These are phyloP conservation scores for Serendipita vermifera DNA, from an alignment of 768 basidiomycete species.

Conservation along the genomic window DNA sequence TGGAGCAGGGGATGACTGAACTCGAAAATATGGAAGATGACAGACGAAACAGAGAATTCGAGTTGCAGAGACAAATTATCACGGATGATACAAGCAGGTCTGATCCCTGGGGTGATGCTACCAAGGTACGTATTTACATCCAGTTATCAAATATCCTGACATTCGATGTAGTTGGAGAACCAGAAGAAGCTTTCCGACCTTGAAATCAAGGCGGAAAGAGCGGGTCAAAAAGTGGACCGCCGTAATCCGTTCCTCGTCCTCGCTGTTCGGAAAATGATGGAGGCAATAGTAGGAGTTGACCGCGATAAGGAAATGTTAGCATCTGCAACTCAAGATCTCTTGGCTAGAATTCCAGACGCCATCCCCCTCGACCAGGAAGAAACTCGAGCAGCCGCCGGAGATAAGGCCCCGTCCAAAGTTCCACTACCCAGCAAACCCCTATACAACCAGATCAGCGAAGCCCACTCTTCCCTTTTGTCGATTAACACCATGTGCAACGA, in stretches of 20 bases:
- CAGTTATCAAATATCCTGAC: no score
- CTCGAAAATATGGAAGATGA: background rate
- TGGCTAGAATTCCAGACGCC: background rate
- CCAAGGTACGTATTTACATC: background rate
- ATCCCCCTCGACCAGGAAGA: slow-evolving; percentile 2
- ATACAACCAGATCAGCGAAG: background rate
- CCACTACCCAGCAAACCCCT: background rate
- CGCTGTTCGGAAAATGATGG: background rate
- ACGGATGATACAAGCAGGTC: background rate
- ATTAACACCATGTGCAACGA: background rate
- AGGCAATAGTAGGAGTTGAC: background rate
- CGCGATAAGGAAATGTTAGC: background rate
- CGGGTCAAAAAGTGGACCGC: background rate
- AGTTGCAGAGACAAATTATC: background rate
- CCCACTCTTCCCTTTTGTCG: background rate
- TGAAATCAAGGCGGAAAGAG: background rate
- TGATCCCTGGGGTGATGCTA: slow-evolving; percentile 1
- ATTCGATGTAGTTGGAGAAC: background rate
- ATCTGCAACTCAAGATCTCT: background rate
- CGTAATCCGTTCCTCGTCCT: background rate
- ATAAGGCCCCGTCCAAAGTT: background rate
- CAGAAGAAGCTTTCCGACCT: background rate
- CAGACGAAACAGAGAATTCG: background rate
- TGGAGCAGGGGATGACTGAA: slow-evolving; percentile 3
- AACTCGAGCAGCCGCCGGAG: background rate